Conservation (phyloP, 352 stramenopile genomes). For the Phytophthora aleatoria region DNA sequence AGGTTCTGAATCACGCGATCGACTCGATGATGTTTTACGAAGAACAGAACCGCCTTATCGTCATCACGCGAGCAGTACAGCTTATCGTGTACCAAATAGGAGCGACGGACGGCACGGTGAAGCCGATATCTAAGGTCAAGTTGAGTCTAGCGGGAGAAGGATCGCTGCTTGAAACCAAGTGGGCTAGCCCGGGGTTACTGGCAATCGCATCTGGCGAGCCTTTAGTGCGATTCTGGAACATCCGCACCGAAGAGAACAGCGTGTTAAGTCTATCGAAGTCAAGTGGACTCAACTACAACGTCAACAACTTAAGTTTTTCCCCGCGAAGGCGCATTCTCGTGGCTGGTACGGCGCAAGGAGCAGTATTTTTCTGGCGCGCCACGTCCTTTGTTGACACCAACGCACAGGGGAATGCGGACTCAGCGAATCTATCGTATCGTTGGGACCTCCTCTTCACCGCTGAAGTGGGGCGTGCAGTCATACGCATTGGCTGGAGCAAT, state of each 20-base stretch:
- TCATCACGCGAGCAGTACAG: conserved; percentile 91
- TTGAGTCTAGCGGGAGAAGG: conserved; percentile 86
- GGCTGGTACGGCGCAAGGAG: conserved; percentile 84
- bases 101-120: conserved; percentile 79
- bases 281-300: conserved; percentile 54
- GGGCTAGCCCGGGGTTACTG: conserved; percentile 90
- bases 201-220: conserved; percentile 89
- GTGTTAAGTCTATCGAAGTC: conserved; percentile 81
- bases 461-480: conserved; percentile 53
- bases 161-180: conserved; percentile 83
- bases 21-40: conserved; percentile 92
- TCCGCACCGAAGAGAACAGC: conserved; percentile 92
- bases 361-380: conserved; percentile 91
- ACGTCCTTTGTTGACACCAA: conserved; percentile 44
- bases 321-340: conserved; percentile 86
- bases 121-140: conserved; percentile 88
- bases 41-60: conserved; percentile 78
- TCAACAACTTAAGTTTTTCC: conserved; percentile 90
- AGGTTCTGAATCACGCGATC: conserved; percentile 85
- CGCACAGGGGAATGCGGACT: conserved; percentile 4
- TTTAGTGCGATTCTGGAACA: conserved; percentile 93
- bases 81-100: conserved; percentile 92
- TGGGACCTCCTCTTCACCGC: conserved; percentile 75
- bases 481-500: conserved; percentile 72
- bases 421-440: conserved; percentile 47